Evolutionary conservation across 192 early-diverging fungal genomes (phyloP).

Genomic region (Thoreauomyces humboldtii): DNA sequence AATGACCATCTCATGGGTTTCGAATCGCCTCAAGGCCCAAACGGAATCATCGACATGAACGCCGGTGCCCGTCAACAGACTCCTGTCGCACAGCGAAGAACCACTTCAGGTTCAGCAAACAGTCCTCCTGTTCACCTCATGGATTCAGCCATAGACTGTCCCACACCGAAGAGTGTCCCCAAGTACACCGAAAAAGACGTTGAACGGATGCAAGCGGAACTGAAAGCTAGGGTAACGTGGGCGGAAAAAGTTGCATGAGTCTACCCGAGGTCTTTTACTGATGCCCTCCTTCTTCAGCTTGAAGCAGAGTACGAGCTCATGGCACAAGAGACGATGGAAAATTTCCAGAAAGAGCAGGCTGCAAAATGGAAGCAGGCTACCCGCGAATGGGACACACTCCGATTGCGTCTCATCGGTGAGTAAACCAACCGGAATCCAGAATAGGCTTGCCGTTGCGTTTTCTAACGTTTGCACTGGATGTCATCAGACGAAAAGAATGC

Average conservation of each 20-base stretch:
- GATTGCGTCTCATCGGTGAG: too few relatives aligned
- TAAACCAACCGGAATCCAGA: too few relatives aligned
- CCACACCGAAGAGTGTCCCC: constrained; percentile 30
- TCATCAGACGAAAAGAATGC: too few relatives aligned
- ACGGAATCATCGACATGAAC: neutral
- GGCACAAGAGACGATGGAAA: too few relatives aligned
- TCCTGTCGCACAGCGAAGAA: neutral
- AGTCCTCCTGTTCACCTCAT: constrained; percentile 14
- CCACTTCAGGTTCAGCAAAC: neutral
- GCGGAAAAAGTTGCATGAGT: too few relatives aligned
- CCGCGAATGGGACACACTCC: too few relatives aligned
- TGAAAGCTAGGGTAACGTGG: constrained; percentile 27
- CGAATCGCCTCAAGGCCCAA: neutral
- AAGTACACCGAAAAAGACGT: constrained; percentile 45
- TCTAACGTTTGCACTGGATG: too few relatives aligned
- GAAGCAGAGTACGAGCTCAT: too few relatives aligned
- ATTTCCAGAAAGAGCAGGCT: too few relatives aligned
- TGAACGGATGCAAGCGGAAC: constrained; percentile 8
- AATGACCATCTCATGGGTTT: constrained; percentile 22
- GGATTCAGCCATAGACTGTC: constrained; percentile 28
- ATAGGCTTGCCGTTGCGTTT: too few relatives aligned
- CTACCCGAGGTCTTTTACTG: too few relatives aligned
- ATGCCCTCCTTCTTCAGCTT: too few relatives aligned
- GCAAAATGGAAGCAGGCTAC: neutral
- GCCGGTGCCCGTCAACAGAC: neutral